Evolutionary conservation across 352 stramenopile species (phyloP).

Genomic region (Phytophthora idaei): DNA sequence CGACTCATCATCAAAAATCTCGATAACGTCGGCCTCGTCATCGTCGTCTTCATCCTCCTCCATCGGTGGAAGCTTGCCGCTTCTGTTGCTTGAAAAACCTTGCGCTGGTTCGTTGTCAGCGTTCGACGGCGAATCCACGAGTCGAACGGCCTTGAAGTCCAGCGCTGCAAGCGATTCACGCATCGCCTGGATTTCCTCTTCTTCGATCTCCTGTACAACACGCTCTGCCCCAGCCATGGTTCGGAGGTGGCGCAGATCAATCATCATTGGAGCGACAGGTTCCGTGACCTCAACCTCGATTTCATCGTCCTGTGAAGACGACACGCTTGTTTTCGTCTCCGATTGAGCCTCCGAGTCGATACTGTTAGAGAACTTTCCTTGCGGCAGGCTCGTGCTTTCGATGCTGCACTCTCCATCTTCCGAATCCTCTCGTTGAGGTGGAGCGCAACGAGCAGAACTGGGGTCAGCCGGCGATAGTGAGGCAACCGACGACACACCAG

Average conservation of each 20-base stretch:
- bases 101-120: constrained; percentile 10
- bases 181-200: constrained; percentile 40
- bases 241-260: constrained; percentile 43
- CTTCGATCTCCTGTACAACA: constrained; percentile 40
- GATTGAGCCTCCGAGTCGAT: constrained; percentile 32
- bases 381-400: constrained; percentile 11
- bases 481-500: constrained; percentile 13
- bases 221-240: constrained; percentile 43
- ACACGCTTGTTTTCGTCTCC: constrained; percentile 41
- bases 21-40: constrained; percentile 32
- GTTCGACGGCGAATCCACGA: constrained; percentile 22
- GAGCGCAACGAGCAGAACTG: constrained; percentile 16
- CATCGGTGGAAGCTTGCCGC: constrained; percentile 31
- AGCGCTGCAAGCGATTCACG: constrained; percentile 38
- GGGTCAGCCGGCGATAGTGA: constrained; percentile 19
- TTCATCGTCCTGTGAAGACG: constrained; percentile 35
- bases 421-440: constrained; percentile 14
- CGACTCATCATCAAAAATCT: constrained; percentile 23
- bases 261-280: constrained; percentile 29
- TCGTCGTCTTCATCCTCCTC: constrained; percentile 34
- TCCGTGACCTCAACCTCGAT: constrained; percentile 24
- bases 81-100: constrained; percentile 25
- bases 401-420: constrained; percentile 17
- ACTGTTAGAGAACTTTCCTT: constrained; percentile 22
- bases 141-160: constrained; percentile 32